Evolutionary conservation across 331 rosid species (phyloP), one percentile per base, ranked within the genome.

Genomic region (Malus hybrid): DNA sequence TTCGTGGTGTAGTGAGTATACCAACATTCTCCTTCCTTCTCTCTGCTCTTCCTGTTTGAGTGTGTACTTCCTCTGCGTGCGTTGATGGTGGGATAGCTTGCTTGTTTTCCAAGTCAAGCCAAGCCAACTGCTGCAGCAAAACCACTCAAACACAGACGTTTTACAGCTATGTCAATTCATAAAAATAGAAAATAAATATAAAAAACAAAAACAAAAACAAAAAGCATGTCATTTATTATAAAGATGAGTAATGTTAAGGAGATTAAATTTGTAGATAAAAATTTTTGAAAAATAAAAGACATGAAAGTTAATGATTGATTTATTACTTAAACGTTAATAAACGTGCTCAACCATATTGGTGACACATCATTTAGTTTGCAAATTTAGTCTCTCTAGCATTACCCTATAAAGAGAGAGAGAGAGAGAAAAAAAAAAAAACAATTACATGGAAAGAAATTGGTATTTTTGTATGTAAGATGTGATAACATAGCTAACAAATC

Each of bases 31-130:
- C 44, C 77, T 73, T 62, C 62, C 36, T 63, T 71, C 0, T 42
- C 48, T 42, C 14, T 42, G 48, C 14, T 42, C 5, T 10, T 42
- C 48, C 48, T 10, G 48, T 42, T 42, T 42, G 48, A 42, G 48
- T 77, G 74, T 60, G 74, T 57, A 66, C 86, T 79, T 80, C 39
- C 74, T 75, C 65, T 79, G 71, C 80, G 72, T 71, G 28, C 69
- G 79, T 80, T 62, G 82, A 86, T 75, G 73, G 86, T 71, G 78
- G 84, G 53, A 48, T 46, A 7, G 83, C 50, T 84, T 76, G 58
- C 91, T 84, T 93, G 80, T 77, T 78, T 83, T 85, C 87, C 87
- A 91, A 89, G 92, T 57, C 46, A 91, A 89, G 92, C 65, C 46
- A 91, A 91, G 90, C 77, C 75, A 93, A 73, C 84, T 61, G 62